These are phyloP conservation scores for Beta vulgaris DNA, from an alignment of 148 eudicot genomes.

Conservation along the genomic window DNA sequence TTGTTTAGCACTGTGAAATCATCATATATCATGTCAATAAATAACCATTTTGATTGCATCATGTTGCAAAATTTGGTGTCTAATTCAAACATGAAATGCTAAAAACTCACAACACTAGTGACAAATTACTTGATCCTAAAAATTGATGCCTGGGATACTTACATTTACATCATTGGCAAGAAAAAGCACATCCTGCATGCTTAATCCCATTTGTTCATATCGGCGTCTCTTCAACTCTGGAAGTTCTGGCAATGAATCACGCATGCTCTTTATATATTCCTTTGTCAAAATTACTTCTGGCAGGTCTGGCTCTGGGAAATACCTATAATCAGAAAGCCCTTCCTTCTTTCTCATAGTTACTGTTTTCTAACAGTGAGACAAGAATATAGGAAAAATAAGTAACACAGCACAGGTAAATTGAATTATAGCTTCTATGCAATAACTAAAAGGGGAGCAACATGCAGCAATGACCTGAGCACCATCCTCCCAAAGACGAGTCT, in stretches of 20 bases:
- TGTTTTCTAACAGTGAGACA: constrained; percentile 70
- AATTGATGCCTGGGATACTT: constrained; percentile 30
- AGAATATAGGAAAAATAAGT: constrained; percentile 29
- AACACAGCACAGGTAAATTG: not conserved
- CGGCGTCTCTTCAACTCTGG: constrained; percentile 91
- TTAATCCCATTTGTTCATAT: constrained; percentile 80
- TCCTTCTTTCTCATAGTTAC: constrained; percentile 98
- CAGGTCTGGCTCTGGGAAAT: constrained; percentile 98
- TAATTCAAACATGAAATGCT: not conserved
- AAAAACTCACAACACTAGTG: not conserved
- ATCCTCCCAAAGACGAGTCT: constrained; percentile 98
- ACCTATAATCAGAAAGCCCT: constrained; percentile 95
- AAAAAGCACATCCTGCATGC: constrained; percentile 93
- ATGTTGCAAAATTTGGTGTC: constrained; percentile 3
- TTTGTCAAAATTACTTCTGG: constrained; percentile 69
- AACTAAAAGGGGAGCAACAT: constrained; percentile 2
- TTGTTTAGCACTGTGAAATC: not conserved
- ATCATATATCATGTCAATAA: not conserved
- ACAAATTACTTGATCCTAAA: not conserved
- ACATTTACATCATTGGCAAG: constrained; percentile 81
- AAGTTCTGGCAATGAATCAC: constrained; percentile 80
- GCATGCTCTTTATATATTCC: constrained; percentile 57
- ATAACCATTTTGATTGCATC: not conserved
- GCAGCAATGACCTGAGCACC: constrained; percentile 75
- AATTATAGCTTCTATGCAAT: constrained; percentile 8